These are phyloP conservation scores for Plantago elongata DNA, from an alignment of 257 asterid genomes.

Conservation along the genomic window DNA sequence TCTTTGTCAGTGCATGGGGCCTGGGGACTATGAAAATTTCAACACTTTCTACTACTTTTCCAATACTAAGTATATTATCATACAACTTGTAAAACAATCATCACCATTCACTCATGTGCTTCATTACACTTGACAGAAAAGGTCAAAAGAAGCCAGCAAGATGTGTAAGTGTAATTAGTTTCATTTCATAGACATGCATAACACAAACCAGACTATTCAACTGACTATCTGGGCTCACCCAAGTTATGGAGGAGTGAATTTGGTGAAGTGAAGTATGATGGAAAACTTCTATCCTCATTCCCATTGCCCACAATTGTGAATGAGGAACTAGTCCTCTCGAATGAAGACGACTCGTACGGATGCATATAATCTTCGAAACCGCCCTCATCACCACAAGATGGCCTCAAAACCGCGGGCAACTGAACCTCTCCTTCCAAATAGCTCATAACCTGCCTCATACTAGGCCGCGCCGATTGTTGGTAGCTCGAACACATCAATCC, in stretches of 20 bases:
- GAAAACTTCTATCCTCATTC: conserved; percentile 34
- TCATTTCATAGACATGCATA: neutral
- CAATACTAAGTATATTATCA: no score
- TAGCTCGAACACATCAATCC: conserved; percentile 44
- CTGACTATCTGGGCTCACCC: conserved; percentile 33
- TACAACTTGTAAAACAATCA: no score
- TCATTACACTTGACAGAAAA: no score
- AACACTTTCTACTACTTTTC: no score
- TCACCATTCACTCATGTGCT: no score
- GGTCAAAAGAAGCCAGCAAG: no score
- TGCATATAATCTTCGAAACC: conserved; percentile 48
- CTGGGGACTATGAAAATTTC: no score
- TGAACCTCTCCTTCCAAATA: conserved; percentile 42
- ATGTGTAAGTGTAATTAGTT: no score
- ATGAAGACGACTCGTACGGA: conserved; percentile 42
- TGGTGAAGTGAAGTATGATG: conserved; percentile 32
- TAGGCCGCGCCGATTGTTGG: conserved; percentile 37
- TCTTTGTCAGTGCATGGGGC: no score
- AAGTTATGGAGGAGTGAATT: conserved; percentile 18
- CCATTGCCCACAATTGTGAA: conserved; percentile 9
- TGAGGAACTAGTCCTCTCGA: conserved; percentile 28
- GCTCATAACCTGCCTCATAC: conserved; percentile 48
- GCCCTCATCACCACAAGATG: conserved; percentile 23
- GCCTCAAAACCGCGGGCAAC: conserved; percentile 28
- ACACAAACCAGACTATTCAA: neutral